Evolutionary conservation across 192 early-diverging fungal genomes (phyloP), one percentile per base, ranked within the genome.

Genomic region (Tieghemiomyces parasiticus): DNA sequence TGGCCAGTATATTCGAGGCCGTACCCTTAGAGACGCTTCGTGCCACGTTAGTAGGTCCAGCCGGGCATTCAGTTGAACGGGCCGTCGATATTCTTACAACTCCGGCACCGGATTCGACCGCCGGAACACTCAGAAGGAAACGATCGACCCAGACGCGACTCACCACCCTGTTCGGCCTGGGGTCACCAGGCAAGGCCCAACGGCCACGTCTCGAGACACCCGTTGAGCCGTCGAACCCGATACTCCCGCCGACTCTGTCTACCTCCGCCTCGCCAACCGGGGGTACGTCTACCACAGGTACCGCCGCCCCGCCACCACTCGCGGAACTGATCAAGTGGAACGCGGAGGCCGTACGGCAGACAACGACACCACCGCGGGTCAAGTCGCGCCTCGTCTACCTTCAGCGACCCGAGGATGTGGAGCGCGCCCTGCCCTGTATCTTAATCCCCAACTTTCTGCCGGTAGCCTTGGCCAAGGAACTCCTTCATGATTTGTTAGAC

Each of bases 391-490:
- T 42, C 6, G 16, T 42, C 16, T 10, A 10, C 38, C 38, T 42
- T 42, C 38, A 16, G 8, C 44, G 26, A 20, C 59, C 59, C 1
- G 59, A 60, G 2, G 46, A 45, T 24, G 34, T 60, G 19, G 45
- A 38, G n/a, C 42, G 42, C 22, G 29, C n/a, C 13, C 30, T 49
- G 14, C 59, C 59, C 2, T 60, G 59, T 22, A n/a, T 28, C 30
- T 20, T 60, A 4, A 29, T 60, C 29, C 31, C 45, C 29, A 46
- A 46, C 6, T 48, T 60, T 30, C 46, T 60, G 22, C 59, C 59
- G 29, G 20, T 25, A 9, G 30, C 29, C 20, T n/a, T 60, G 20
- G 59, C 59, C 45, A 25, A 47, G 9, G 42, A 60, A 28, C 31
- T 60, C 20, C 31, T 60, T 4, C 42, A 12, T 25, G 4, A 1